These are phyloP conservation scores for Geotrichum phurueaensis DNA, from an alignment of 1,139 yeast species.

Conservation along the genomic window DNA sequence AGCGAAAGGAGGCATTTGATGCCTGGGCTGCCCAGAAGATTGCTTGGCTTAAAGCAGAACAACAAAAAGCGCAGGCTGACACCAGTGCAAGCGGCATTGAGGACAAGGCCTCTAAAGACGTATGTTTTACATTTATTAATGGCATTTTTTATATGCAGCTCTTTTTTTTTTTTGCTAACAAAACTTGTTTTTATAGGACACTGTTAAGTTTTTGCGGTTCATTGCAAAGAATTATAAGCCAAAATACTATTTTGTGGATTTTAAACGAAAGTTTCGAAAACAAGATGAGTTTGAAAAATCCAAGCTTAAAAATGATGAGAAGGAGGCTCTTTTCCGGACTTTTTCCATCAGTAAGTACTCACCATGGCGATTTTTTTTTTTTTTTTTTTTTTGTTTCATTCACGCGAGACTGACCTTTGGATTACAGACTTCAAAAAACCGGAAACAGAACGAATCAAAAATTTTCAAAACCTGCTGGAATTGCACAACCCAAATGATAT, in stretches of 20 bases:
- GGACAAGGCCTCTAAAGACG: conserved; percentile 3
- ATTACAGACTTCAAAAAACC: conserved; percentile 12
- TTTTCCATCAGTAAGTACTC: conserved; percentile 20
- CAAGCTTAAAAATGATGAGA: conserved; percentile 36
- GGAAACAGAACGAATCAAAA: conserved; percentile 3
- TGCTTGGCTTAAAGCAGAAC: conserved; percentile 9
- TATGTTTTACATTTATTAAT: background rate
- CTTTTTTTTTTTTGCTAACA: background rate
- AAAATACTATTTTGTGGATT: conserved; percentile 41
- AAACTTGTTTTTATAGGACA: conserved; percentile 14
- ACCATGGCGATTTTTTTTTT: background rate
- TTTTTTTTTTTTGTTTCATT: background rate
- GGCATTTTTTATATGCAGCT: background rate
- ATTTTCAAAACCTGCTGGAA: conserved; percentile 1
- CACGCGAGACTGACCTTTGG: background rate
- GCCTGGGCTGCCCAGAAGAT: conserved; percentile 38
- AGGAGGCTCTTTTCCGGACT: conserved; percentile 40
- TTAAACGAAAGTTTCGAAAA: conserved; percentile 40
- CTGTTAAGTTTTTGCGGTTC: conserved; percentile 33
- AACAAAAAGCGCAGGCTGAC: conserved; percentile 6
- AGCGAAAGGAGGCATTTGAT: conserved; percentile 39
- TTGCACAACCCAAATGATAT: background rate
- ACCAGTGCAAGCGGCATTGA: background rate
- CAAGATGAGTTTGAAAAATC: conserved; percentile 31
- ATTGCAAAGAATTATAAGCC: conserved; percentile 33